These are phyloP conservation scores for Papilionanthe hybrid DNA, from an alignment of 116 monocot species.

Conservation along the genomic window DNA sequence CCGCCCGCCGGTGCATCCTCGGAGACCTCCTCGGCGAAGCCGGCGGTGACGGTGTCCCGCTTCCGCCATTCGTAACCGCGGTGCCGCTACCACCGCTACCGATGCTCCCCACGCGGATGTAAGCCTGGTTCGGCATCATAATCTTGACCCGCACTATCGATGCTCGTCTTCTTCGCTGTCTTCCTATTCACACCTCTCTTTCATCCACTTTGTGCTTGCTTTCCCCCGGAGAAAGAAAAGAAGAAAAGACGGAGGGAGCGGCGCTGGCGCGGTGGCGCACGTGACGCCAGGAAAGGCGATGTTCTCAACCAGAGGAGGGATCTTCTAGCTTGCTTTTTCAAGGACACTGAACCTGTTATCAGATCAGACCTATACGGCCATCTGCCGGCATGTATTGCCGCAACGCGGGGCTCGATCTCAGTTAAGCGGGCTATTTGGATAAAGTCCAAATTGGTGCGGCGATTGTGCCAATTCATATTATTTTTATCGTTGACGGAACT, in stretches of 20 bases:
- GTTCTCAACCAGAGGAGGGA: not conserved
- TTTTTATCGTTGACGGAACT: too few species aligned
- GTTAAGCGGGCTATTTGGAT: too few species aligned
- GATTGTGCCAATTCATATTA: too few species aligned
- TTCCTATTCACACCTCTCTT: not conserved
- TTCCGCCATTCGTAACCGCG: constrained; percentile 5
- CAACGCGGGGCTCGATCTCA: not conserved
- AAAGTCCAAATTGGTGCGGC: too few species aligned
- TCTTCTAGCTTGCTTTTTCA: not conserved
- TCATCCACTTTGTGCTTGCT: not conserved
- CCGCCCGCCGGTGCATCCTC: constrained; percentile 18
- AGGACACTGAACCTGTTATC: not conserved
- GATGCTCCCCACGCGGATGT: constrained; percentile 31
- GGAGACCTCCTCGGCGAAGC: constrained; percentile 27
- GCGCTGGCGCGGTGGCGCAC: not conserved
- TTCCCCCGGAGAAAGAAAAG: constrained; percentile 2
- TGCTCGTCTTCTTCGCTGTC: not conserved
- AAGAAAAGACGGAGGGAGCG: not conserved
- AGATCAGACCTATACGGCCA: not conserved
- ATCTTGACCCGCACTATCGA: not conserved
- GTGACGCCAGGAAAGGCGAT: not conserved
- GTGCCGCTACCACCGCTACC: constrained; percentile 5
- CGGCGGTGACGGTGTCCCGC: constrained; percentile 29
- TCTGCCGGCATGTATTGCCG: not conserved
- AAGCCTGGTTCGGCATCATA: constrained; percentile 27